Evolutionary conservation across 2,329 filamentous ascomycete species (phyloP).

Genomic region (Sporothrix euskadiensis): DNA sequence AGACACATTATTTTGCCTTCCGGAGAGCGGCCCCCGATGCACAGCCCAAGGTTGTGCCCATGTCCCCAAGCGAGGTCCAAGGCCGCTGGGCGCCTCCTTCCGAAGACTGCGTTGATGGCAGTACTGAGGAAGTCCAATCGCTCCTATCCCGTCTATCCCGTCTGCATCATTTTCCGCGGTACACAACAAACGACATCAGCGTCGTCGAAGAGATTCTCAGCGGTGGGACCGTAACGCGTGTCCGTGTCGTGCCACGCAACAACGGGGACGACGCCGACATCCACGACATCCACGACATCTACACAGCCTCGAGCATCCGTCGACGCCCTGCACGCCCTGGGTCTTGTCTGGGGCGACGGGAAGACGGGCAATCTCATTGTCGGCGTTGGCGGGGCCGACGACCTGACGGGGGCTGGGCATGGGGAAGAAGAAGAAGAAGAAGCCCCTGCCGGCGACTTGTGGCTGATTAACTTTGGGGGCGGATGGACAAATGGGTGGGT

Average conservation of each 20-base stretch:
- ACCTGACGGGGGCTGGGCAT: conserved; percentile 5
- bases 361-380: conserved; percentile 43
- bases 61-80: conserved; percentile 8
- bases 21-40: conserved; percentile 7
- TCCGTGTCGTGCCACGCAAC: conserved; percentile 18
- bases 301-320: conserved; percentile 31
- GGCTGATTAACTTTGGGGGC: conserved; percentile 46
- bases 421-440: conserved; percentile 1
- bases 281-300: not conserved
- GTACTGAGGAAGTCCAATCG: not conserved
- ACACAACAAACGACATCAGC: conserved; percentile 23
- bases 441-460: conserved; percentile 38
- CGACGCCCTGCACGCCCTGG: conserved; percentile 36
- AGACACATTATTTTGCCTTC: conserved; percentile 12
- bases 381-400: conserved; percentile 33
- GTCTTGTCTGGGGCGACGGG: conserved; percentile 40
- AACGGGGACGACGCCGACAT: not conserved
- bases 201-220: conserved; percentile 20
- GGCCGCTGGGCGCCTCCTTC: not conserved
- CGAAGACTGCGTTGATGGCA: not conserved
- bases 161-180: conserved; percentile 11
- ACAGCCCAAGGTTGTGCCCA: conserved; percentile 8
- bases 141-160: not conserved
- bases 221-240: conserved; percentile 15
- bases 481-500: conserved; percentile 46